Evolutionary conservation across 2,329 filamentous ascomycete species (phyloP), one percentile per base, ranked within the genome.

Genomic region (Xylaria arbuscula): DNA sequence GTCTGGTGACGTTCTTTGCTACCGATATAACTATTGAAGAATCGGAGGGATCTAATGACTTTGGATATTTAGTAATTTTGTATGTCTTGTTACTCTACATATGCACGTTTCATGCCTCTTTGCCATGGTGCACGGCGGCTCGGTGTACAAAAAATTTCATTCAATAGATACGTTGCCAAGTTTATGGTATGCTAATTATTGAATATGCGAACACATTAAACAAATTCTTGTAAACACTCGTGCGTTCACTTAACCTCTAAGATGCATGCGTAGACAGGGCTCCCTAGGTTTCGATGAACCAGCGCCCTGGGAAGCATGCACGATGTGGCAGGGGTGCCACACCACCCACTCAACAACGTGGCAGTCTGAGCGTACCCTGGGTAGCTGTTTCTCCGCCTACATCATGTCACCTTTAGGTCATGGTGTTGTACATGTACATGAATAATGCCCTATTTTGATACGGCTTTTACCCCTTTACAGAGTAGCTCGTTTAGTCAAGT

Each of bases 1-100:
- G 4, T 69, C 68, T 0, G 66, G 66, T 10, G 60, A 57, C 32
- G 28, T 45, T 6, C 34, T 72, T 6, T 72, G 70, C 59, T 72
- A 72, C 51, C 53, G 64, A 2, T 72, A 72, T 32, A 48, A 72
- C 45, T 72, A 72, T 45, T 72, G 71, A 54, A n/a, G 7, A 4
- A 57, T 10, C 15, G 9, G 5, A 8, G n/a, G 13, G 22, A n/a
- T 28, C 22, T n/a, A 32, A 28, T 24, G 13, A 42, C 36, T n/a
- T 28, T 17, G 22, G 32, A 15, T 28, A 32, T 32, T 45, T 3
- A 15, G 3, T 32, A 45, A 32, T 45, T 55, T 34, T 57, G 15
- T 57, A 57, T 45, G 38, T 56, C 19, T 28, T 56, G 11, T 56
- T 57, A 57, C 45, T 57, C 13, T 45, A 45, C 11, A 57, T 57